Conservation (phyloP, 208 protist species). For the Trypanosoma boissoni region DNA sequence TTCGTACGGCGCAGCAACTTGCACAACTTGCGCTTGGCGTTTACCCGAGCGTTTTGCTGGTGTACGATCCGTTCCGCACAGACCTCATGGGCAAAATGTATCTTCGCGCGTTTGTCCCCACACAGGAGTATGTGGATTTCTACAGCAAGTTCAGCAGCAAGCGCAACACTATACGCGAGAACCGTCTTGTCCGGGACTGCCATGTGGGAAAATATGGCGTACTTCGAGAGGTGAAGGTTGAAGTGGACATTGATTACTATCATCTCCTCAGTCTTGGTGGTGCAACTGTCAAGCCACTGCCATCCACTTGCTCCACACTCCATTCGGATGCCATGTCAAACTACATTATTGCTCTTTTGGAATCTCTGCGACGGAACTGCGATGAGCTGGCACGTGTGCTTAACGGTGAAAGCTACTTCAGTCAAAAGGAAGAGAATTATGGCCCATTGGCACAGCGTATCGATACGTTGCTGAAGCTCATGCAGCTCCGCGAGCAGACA, state of each 20-base stretch:
- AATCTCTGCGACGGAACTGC: constrained; percentile 42
- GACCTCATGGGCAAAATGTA: constrained; percentile 49
- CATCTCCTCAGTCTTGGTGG: constrained; percentile 48
- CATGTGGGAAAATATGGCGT: constrained; percentile 41
- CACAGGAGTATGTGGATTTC: constrained; percentile 51
- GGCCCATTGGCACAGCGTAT: constrained; percentile 42
- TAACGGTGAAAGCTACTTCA: constrained; percentile 35
- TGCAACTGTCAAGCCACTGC: constrained; percentile 23
- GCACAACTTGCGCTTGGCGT: constrained; percentile 39
- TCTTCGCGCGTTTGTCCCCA: constrained; percentile 64
- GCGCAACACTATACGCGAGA: constrained; percentile 18
- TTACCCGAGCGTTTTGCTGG: constrained; percentile 56
- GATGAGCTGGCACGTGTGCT: constrained; percentile 33
- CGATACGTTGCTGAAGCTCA: constrained; percentile 49
- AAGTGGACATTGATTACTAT: constrained; percentile 58
- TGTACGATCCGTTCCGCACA: constrained; percentile 71
- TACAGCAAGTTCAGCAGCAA: constrained; percentile 25
- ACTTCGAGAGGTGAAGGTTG: constrained; percentile 61
- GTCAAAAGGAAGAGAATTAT: constrained; percentile 38
- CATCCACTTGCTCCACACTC: constrained; percentile 34
- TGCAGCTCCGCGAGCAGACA: constrained; percentile 55
- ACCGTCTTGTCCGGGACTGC: constrained; percentile 41
- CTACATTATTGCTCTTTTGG: constrained; percentile 51
- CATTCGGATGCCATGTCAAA: constrained; percentile 42
- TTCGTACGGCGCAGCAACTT: constrained; percentile 34